Base-by-base conservation (phyloP, 1,139 yeast species). In the Debaryomyces udenii region DNA sequence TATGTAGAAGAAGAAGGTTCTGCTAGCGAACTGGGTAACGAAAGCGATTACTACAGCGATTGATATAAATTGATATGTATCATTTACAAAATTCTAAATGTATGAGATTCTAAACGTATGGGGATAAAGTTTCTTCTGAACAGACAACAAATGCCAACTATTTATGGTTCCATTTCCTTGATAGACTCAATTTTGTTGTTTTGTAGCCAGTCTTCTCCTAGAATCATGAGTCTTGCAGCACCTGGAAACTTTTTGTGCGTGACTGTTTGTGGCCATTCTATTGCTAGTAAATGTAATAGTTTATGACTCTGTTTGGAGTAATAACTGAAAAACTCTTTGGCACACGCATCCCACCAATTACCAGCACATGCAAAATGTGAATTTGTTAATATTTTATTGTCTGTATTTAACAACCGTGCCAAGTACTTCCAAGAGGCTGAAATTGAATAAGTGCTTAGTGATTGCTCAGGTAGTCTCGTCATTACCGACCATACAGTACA, bases 301-400 rank as follows among this genome's bases (percentile, higher is more conserved):
- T 94, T 93, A 3, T 41, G 44, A 3, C 81, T 94, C 63, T 93
- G 99, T 5, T 52, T 61, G 1, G 91, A 90, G 59, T 81, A 94
- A 0, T 72, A 72, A 9, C 59, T 55, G 6, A 73, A 44, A 43
- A 93, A 79, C 34, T 78, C 69, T 10, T 52, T 51, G 1, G 88
- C 93, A 33, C 86, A 75, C 5, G 91, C 81, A 49, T 94, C 99
- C 96, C 97, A 89, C 96, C 97, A 91, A 31, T 86, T 79, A 2
- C 90, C 83, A 6, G 83, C 75, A 1, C 86, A 77, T 0, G 83
- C 72, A 57, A 76, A 91, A 57, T 90, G 96, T 0, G 86, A 78
- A 49, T 89, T 84, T 0, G 80, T 69, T 10, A 89, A 57, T 9
- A 77, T 57, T 0, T 64, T 62, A 4, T 55, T 28, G 2, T 79